Evolutionary conservation across 2,329 filamentous ascomycete genomes (phyloP), one percentile per base, ranked within the genome.

Genomic region (Phyllosticta paracitricarpa): DNA sequence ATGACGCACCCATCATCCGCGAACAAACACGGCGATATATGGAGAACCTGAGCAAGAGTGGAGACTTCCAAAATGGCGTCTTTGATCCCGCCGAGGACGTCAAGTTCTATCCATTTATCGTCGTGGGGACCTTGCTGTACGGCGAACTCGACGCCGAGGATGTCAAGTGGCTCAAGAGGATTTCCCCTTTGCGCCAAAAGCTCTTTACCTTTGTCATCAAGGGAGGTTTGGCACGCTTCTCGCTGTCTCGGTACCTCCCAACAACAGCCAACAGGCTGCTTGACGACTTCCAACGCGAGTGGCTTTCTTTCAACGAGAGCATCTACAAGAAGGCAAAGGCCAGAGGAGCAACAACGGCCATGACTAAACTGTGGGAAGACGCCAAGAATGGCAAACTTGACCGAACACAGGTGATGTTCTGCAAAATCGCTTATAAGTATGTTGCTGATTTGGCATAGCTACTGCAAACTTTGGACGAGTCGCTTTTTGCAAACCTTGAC

Each of bases 401-500:
- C 4, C 28, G 9, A 30, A 30, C 28, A 30, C 28, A 30, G 28
- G 28, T 30, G 5, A 30, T 30, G 4, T 8, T 30, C 4, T 30
- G 28, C 28, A 8, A 30, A 30, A 62, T 63, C 10, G 48, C n/a
- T 4, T 17, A 30, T 12, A 8, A 35, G 5, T 17, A 48, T 12
- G 6, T 12, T 22, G 35, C 26, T 52, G 54, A 19, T 59, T 61
- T 10, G 12, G 67, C 71, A 5, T 62, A 76, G 54, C 52, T 73
- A 1, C 63, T 74, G 0, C 76, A 77, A 28, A 78, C 76, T 0
- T 63, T 78, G 3, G 75, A 78, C 62, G 77, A 79, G 64, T 68
- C 69, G n/a, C 68, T 79, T 0, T 79, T 71, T 62, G 76, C 74
- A 6, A 78, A 79, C 58, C 68, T 79, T 1, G 77, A 79, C 60